These are phyloP conservation scores for Solanum pennellii DNA, from an alignment of 257 asterid species.

Conservation along the genomic window DNA sequence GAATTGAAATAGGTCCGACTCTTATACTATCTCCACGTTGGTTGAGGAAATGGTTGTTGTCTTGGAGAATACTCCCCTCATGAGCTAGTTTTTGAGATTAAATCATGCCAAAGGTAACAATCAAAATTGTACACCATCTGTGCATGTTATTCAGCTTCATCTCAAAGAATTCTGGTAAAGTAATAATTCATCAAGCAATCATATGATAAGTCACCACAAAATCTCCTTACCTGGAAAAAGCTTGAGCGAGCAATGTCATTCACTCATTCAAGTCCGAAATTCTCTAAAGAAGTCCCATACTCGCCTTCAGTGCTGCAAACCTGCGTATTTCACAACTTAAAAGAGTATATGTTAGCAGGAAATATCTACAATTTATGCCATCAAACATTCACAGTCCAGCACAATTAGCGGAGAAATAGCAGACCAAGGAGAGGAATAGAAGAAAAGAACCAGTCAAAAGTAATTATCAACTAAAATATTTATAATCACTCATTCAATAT, in stretches of 20 bases:
- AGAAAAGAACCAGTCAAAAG: background rate
- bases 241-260: background rate
- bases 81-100: background rate
- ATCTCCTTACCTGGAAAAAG: background rate
- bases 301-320: background rate
- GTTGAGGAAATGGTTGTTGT: background rate
- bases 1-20: background rate
- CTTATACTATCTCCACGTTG: background rate
- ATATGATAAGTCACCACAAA: background rate
- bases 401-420: background rate
- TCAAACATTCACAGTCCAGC: background rate
- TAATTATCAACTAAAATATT: background rate
- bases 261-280: background rate
- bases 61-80: background rate
- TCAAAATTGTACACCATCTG: background rate
- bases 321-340: conserved; percentile 13
- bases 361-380: background rate
- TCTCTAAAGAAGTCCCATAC: background rate
- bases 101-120: background rate
- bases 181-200: background rate
- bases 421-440: background rate
- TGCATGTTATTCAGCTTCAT: background rate
- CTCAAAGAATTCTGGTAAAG: background rate
- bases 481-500: conserved; percentile 7
- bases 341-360: conserved; percentile 3